Percentiles rank a stretch among this genome's conserved stretches.
These are phyloP conservation scores for Ustilago xerochloae DNA, from an alignment of 1,284 basidiomycete species.

Conservation along the genomic window DNA sequence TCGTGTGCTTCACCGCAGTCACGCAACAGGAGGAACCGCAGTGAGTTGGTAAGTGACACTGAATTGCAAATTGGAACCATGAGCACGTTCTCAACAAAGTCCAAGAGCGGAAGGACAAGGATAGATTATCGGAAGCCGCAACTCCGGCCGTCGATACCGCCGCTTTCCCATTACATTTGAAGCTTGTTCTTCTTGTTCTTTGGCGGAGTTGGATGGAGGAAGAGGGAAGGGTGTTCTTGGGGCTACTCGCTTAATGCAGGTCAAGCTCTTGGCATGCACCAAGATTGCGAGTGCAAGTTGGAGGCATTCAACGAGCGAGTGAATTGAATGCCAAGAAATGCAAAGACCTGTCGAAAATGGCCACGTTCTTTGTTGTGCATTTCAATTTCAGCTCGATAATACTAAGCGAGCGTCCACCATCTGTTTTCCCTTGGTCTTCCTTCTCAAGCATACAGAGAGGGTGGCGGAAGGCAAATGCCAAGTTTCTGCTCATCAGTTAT, in stretches of 20 bases:
- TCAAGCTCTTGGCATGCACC: background rate
- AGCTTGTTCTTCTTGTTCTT: too few species aligned
- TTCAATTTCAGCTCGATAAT: too few species aligned
- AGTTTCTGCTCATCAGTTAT: background rate
- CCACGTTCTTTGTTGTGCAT: constrained; percentile 17
- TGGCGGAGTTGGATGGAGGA: background rate
- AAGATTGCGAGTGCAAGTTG: too few species aligned
- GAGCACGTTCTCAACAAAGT: constrained; percentile 18
- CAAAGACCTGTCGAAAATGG: constrained; percentile 20
- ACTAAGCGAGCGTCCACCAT: background rate
- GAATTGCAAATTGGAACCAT: constrained; percentile 15
- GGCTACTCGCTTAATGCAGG: background rate
- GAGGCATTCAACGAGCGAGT: background rate
- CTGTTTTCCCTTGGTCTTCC: background rate
- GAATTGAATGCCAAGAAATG: constrained; percentile 22
- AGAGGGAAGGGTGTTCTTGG: background rate
- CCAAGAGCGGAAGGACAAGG: background rate
- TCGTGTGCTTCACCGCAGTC: background rate
- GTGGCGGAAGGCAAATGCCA: background rate
- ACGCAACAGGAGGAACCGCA: background rate
- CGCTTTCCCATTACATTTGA: constrained; percentile 12
- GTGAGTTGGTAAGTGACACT: too few species aligned
- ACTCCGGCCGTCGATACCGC: constrained; percentile 21
- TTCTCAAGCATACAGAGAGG: background rate
- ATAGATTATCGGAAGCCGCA: constrained; percentile 21